A percentile compares a stretch with the other conserved stretches of the same genome.
phyloP scores from a whole-genome alignment of 495 filamentous ascomycete genomes.

The Neurospora cerealis region DNA sequence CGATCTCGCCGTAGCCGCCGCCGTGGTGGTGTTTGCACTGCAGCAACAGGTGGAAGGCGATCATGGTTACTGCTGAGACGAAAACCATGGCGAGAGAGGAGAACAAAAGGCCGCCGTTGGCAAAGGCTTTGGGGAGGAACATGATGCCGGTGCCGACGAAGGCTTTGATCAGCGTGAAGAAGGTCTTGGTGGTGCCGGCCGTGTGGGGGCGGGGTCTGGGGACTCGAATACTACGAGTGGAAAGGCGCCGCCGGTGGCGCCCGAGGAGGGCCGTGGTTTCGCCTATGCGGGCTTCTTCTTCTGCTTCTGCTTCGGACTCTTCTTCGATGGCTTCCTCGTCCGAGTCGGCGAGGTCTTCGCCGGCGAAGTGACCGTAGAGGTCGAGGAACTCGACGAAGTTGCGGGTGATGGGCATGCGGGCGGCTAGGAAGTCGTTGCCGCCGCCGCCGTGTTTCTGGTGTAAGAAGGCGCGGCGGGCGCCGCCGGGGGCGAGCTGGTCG shows the following conservation, averaged over 20 bases:
- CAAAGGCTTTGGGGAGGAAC: conserved; percentile 59
- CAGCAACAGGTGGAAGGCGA: conserved; percentile 56
- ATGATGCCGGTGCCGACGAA: conserved; percentile 60
- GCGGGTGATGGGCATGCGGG: conserved; percentile 41
- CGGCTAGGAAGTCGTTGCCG: conserved; percentile 27
- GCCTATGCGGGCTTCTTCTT: conserved; percentile 20
- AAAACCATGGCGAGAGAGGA: conserved; percentile 48
- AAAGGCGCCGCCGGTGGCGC: conserved; percentile 7
- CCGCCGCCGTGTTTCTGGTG: conserved; percentile 25
- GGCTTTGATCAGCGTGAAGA: conserved; percentile 58
- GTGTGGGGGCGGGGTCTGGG: conserved; percentile 14
- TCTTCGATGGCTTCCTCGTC: conserved; percentile 42
- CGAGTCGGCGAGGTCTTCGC: conserved; percentile 57
- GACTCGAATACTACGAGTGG: neutral
- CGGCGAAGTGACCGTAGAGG: conserved; percentile 61
- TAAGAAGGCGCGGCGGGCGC: conserved; percentile 52
- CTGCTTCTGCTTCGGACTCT: conserved; percentile 22
- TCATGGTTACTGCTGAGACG: conserved; percentile 43
- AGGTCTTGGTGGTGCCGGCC: conserved; percentile 51
- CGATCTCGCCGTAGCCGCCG: conserved; percentile 55
- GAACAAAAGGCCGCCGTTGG: conserved; percentile 58
- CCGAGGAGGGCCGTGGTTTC: conserved; percentile 47
- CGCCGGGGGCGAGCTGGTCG: conserved; percentile 47
- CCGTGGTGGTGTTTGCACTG: conserved; percentile 41
- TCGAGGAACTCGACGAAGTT: conserved; percentile 62